Conservation (phyloP, 495 filamentous ascomycete genomes). For the Opeltia flavorubescens region DNA sequence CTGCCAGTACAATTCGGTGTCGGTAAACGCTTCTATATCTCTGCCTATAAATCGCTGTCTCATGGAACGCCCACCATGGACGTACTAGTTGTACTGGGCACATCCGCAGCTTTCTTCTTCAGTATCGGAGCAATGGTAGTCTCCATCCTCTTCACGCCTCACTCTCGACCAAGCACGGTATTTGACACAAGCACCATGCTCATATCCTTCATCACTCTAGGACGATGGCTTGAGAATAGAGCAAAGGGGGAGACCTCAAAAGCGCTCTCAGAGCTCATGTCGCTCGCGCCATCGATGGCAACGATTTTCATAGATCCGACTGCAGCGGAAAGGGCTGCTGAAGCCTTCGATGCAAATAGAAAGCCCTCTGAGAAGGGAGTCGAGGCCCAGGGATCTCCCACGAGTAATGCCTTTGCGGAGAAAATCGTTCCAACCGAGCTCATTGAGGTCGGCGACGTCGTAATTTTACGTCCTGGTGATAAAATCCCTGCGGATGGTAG, state of each 20-base stretch:
- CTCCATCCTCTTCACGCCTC: slow-evolving; percentile 52
- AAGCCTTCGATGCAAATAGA: slow-evolving; percentile 47
- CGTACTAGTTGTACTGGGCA: slow-evolving; percentile 85
- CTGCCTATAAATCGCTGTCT: slow-evolving; percentile 78
- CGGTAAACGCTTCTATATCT: slow-evolving; percentile 80
- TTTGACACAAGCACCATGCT: slow-evolving; percentile 99
- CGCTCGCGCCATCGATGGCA: slow-evolving; percentile 86
- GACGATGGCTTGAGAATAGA: slow-evolving; percentile 83
- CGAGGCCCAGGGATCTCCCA: slow-evolving; percentile 17
- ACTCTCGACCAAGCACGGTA: slow-evolving; percentile 67
- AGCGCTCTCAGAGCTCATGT: slow-evolving; percentile 91
- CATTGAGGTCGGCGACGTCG: slow-evolving; percentile 86
- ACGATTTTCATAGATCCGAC: slow-evolving; percentile 97
- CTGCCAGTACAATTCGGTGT: slow-evolving; percentile 95
- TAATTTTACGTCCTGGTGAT: slow-evolving; percentile 85
- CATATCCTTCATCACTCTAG: slow-evolving; percentile 88
- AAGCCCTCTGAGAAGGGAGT: slow-evolving; percentile 26
- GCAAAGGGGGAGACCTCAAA: slow-evolving; percentile 96
- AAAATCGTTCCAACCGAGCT: slow-evolving; percentile 83
- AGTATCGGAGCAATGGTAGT: slow-evolving; percentile 80
- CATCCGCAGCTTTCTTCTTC: slow-evolving; percentile 96
- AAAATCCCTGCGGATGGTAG: slow-evolving; percentile 91
- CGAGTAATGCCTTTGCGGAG: slow-evolving; percentile 56
- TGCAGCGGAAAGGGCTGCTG: slow-evolving; percentile 77
- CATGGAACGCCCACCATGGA: slow-evolving; percentile 95